phyloP scores from a whole-genome alignment of 495 filamentous ascomycete genomes.

The Penicillium waksmanii region DNA sequence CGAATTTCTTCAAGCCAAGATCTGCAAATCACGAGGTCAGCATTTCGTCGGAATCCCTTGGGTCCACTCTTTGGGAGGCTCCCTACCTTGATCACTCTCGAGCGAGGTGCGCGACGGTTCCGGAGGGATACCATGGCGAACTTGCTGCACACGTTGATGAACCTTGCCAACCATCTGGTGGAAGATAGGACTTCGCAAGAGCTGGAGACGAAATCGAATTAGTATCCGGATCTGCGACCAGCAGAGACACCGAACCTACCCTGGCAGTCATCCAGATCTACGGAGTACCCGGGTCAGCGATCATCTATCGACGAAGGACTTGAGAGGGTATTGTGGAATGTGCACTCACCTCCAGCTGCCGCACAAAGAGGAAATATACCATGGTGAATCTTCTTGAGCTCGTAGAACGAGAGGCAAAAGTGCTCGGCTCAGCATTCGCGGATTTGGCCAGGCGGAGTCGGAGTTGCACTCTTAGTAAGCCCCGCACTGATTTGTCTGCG shows the following conservation, averaged over 20 bases:
- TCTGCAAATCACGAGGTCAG: background rate
- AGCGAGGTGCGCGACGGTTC: slow-evolving; percentile 60
- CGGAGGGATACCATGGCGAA: slow-evolving; percentile 57
- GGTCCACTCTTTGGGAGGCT: background rate
- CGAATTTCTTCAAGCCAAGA: slow-evolving; percentile 44
- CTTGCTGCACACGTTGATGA: slow-evolving; percentile 56
- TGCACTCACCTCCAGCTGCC: slow-evolving; percentile 28
- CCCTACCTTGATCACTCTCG: slow-evolving; percentile 48
- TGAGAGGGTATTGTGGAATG: background rate
- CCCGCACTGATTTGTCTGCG: slow-evolving; percentile 20
- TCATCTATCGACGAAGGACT: slow-evolving; percentile 3
- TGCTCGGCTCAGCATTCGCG: background rate
- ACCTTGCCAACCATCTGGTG: slow-evolving; percentile 60
- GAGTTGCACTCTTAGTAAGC: slow-evolving; percentile 21
- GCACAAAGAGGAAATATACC: slow-evolving; percentile 24
- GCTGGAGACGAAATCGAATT: slow-evolving; percentile 40
- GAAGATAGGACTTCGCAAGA: slow-evolving; percentile 62
- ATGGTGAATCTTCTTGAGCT: slow-evolving; percentile 15
- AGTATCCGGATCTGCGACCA: slow-evolving; percentile 6
- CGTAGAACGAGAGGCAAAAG: slow-evolving; percentile 1
- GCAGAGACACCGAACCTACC: slow-evolving; percentile 34
- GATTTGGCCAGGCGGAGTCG: background rate
- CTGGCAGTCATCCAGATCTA: slow-evolving; percentile 48
- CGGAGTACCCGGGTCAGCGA: slow-evolving; percentile 1
- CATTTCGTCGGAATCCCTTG: background rate